phyloP scores from a whole-genome alignment of 441 rosid species.

The Populus trichocarpa region DNA sequence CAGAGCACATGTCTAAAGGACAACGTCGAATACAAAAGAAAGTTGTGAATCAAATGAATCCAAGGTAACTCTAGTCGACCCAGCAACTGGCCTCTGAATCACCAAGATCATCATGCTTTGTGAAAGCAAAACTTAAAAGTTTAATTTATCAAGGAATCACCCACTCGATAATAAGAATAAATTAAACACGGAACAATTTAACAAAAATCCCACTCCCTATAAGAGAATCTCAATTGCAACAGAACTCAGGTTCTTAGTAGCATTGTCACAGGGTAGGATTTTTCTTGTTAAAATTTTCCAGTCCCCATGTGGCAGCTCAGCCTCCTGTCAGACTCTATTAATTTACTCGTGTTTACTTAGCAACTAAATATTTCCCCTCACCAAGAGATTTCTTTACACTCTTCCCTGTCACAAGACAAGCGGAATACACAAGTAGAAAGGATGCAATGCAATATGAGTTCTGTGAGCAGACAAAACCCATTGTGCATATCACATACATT shows the following conservation, averaged over 20 bases:
- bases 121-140: neutral
- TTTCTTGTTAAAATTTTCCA: no score
- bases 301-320: no score
- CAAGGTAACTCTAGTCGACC: neutral
- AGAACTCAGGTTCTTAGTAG: neutral
- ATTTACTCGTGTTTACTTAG: no score
- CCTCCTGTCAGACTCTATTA: no score
- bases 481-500: no score
- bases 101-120: neutral
- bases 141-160: neutral
- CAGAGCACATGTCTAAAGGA: neutral
- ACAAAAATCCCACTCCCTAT: neutral
- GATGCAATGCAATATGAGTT: no score
- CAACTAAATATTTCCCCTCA: no score
- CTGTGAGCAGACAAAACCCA: no score
- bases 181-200: neutral
- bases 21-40: neutral
- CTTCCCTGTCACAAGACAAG: no score
- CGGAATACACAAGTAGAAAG: no score
- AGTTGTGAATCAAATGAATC: neutral
- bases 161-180: neutral
- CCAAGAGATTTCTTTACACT: no score
- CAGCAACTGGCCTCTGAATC: neutral
- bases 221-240: neutral
- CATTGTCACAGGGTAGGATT: no score